Evolutionary conservation across 257 asterid genomes (phyloP), one percentile per base, ranked within the genome.

Genomic region (Gynochthodes officinalis): DNA sequence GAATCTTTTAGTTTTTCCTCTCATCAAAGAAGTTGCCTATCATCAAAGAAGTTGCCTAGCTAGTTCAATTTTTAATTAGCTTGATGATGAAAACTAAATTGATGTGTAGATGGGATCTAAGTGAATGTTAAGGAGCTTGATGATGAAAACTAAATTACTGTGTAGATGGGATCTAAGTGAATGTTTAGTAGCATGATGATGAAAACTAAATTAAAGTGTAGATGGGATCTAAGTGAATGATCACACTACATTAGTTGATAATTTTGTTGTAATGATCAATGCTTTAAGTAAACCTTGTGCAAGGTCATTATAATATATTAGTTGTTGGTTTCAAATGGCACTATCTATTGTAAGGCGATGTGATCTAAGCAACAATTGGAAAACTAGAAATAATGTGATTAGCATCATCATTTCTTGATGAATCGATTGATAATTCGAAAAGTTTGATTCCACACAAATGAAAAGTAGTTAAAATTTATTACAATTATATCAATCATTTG

Each of bases 401-500:
- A 50, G 2, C 25, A 50, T 2, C 25, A 50, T 50, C 53, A 48
- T 5, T 48, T 48, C 50, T 46, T 46, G 49, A n/a, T n/a, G n/a
- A n/a, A n/a, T n/a, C n/a, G n/a, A n/a, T n/a, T n/a, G n/a, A n/a
- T n/a, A n/a, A n/a, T 48, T 48, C 14, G 21, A 48, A 48, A 48
- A 16, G 12, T 48, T 48, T 48, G 19, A 37, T 50, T 81, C 43
- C 49, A 48, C 60, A 73, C 42, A 59, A 64, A 35, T 79, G 73
- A 16, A 16, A 16, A 50, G 30, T n/a, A 44, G 57, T 54, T 48
- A 74, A 67, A 5, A 74, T 46, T 73, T 71, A 68, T 82, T 67
- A 76, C 80, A 79, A 37, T 67, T 74, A 49, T 71, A 43, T 42
- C 46, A 27, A n/a, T 69, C 19, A 69, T 67, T 58, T 46, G 21